A percentile compares a stretch with the other conserved stretches of the same genome.
phyloP scores from a whole-genome alignment of 768 basidiomycete genomes.

The Lentinus brumalis region DNA sequence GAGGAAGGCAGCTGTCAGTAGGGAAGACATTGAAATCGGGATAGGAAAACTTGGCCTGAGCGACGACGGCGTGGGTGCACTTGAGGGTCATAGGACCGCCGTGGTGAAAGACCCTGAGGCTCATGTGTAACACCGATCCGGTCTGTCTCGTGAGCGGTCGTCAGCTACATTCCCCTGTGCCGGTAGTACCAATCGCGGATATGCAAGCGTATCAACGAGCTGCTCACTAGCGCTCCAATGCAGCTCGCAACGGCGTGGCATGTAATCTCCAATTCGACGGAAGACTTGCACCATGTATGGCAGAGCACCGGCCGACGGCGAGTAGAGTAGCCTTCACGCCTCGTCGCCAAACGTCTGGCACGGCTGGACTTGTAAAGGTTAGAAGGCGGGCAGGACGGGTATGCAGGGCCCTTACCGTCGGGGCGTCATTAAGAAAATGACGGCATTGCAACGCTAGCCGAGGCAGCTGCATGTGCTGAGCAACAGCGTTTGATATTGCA shows the following conservation, averaged over 20 bases:
- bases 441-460: background rate
- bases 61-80: background rate
- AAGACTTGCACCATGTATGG: background rate
- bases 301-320: background rate
- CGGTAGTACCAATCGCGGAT: constrained; percentile 6
- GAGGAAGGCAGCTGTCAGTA: background rate
- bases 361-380: background rate
- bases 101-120: background rate
- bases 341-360: background rate
- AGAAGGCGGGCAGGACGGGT: background rate
- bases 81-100: background rate
- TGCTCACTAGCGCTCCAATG: background rate
- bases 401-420: background rate
- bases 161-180: background rate
- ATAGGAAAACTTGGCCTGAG: background rate
- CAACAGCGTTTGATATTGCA: background rate
- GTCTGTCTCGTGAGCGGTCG: background rate
- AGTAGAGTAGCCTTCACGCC: background rate
- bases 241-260: background rate
- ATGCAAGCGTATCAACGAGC: background rate
- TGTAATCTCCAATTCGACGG: background rate
- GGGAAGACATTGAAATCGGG: background rate
- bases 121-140: background rate
- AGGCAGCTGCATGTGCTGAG: background rate
- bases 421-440: background rate